Conservation (phyloP, 805 yeast species). For the Pichia pseudocactophila region DNA sequence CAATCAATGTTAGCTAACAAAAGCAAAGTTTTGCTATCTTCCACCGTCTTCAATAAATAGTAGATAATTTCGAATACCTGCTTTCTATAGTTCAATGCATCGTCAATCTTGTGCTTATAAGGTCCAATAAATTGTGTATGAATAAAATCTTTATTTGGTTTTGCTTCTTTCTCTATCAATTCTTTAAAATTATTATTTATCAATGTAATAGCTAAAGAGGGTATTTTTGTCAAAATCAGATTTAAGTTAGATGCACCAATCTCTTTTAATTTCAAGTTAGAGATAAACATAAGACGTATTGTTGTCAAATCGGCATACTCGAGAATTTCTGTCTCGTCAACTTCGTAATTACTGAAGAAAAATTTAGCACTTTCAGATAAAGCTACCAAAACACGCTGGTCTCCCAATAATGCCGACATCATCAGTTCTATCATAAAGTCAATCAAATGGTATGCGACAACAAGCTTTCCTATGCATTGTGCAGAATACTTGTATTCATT, state of each 20-base stretch:
- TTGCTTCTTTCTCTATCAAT: slow-evolving; percentile 44
- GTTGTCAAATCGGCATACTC: slow-evolving; percentile 21
- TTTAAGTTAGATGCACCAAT: slow-evolving; percentile 51
- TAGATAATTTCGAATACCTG: slow-evolving; percentile 62
- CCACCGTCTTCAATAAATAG: slow-evolving; percentile 35
- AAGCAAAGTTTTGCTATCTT: slow-evolving; percentile 17
- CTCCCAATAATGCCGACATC: too few relatives aligned
- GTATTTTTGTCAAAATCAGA: slow-evolving; percentile 50
- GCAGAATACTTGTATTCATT: slow-evolving; percentile 19
- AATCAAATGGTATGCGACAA: slow-evolving; percentile 12
- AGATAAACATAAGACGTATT: slow-evolving; percentile 23
- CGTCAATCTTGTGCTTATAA: slow-evolving; percentile 73
- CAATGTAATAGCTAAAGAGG: slow-evolving; percentile 37
- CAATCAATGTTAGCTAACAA: slow-evolving; percentile 19
- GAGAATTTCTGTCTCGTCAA: slow-evolving; percentile 8
- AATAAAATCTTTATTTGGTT: slow-evolving; percentile 46
- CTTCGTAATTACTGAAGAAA: too few relatives aligned
- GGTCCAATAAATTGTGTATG: slow-evolving; percentile 77
- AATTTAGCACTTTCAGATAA: too few relatives aligned
- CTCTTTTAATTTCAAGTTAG: slow-evolving; percentile 47
- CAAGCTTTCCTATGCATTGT: slow-evolving; percentile 19
- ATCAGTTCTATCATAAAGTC: background rate
- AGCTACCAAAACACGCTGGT: too few relatives aligned
- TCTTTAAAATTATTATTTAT: slow-evolving; percentile 40
- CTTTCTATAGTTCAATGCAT: slow-evolving; percentile 65